These are phyloP conservation scores for Jaltomata sinuosa DNA, from an alignment of 257 asterid genomes.

Conservation along the genomic window DNA sequence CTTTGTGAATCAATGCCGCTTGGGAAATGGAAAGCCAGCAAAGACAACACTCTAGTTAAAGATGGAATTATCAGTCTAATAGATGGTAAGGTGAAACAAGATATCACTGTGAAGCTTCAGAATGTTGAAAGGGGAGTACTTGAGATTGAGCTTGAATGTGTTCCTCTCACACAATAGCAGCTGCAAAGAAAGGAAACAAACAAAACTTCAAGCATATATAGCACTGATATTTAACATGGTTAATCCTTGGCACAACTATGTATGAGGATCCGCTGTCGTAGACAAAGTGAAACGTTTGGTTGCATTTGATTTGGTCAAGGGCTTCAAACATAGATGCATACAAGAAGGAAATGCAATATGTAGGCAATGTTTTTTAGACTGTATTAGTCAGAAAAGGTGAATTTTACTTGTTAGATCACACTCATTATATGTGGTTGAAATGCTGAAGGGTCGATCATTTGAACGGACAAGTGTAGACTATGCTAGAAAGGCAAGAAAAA, in stretches of 20 bases:
- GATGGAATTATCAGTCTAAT: constrained; percentile 51
- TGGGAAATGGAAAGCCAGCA: constrained; percentile 43
- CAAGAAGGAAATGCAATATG: not conserved
- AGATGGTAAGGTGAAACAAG: constrained; percentile 64
- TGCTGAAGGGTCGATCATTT: not conserved
- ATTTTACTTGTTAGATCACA: not conserved
- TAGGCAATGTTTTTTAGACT: not conserved
- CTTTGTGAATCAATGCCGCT: constrained; percentile 37
- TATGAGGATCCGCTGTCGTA: not conserved
- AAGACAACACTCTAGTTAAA: constrained; percentile 39
- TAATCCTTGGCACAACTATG: not conserved
- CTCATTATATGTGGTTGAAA: not conserved
- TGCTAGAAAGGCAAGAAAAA: not conserved
- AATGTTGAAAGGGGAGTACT: constrained; percentile 74
- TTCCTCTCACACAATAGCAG: constrained; percentile 69
- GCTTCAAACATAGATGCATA: not conserved
- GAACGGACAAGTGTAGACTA: not conserved
- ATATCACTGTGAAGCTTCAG: constrained; percentile 61
- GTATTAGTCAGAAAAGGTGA: not conserved
- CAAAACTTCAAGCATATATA: not conserved
- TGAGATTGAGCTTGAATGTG: constrained; percentile 90
- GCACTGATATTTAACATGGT: not conserved
- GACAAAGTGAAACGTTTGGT: not conserved
- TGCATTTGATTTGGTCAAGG: not conserved
- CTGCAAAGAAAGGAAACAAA: not conserved